Evolutionary conservation across 2,329 filamentous ascomycete species (phyloP), one percentile per base, ranked within the genome.

Genomic region (Aspergillus glaucus): DNA sequence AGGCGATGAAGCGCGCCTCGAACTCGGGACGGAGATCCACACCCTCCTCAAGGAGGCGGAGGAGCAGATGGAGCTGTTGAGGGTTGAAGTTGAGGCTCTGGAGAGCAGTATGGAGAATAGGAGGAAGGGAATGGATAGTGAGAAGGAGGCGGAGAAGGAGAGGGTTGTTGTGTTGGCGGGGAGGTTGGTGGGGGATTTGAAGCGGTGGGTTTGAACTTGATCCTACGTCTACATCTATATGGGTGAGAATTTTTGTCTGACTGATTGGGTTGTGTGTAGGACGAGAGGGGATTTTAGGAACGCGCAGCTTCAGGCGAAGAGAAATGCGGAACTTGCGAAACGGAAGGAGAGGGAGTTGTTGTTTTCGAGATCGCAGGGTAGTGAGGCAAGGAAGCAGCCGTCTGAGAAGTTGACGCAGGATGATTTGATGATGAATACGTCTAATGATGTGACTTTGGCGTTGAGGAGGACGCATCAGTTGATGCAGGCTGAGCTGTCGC

Each of bases 381-480:
- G 44, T 10, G 62, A 63, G 32, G 59, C 55, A 30, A 58, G 59
- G 44, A 62, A 61, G 10, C 53, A 55, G 43, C 59, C 66, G 0
- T 62, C 68, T 22, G 75, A 79, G 54, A 76, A 79, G 39, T 66
- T 85, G 3, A 81, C 83, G 19, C 82, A 89, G 57, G 83, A 87
- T 64, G 85, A 93, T 55, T 77, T 88, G 55, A 79, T 84, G 39
- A 76, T 89, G 12, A 82, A 84, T 53, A 87, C 92, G 0, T 88
- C 87, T 28, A 83, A 79, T 56, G 88, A 94, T 73, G 87, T 97
- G 47, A 97, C 92, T 3, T 76, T 83, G 44, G 87, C 90, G 1
- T 78, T 98, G 46, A 81, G 89, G 52, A 79, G 90, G 52, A 94
- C 92, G 5, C 91, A 97, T 69, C 82, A 87, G 53, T 79, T 95